Evolutionary conservation across 108 stramenopile species (phyloP).

Genomic region (Cyclostephanos tholiformis): DNA sequence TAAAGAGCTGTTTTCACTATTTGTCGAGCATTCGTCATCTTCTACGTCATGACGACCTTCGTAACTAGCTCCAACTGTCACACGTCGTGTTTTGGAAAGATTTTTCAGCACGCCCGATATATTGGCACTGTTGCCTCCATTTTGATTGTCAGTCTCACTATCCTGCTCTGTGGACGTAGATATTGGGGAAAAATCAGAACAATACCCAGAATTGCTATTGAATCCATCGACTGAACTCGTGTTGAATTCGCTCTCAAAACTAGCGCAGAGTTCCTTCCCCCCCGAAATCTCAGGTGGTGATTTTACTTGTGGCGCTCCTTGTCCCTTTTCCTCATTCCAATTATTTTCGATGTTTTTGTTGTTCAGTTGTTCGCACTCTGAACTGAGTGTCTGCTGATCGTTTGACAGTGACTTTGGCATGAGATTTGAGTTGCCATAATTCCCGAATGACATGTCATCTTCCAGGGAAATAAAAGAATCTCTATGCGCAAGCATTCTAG

Average conservation of each 20-base stretch:
- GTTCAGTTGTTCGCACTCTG: background rate
- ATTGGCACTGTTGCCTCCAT: background rate
- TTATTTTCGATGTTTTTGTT: background rate
- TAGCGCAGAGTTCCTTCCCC: conserved; percentile 14
- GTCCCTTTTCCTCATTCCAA: background rate
- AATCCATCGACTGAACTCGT: conserved; percentile 27
- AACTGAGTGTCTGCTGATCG: background rate
- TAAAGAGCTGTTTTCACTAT: conserved; percentile 1
- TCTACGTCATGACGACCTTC: conserved; percentile 2
- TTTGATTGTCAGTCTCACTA: conserved; percentile 1
- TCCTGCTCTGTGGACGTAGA: conserved; percentile 24
- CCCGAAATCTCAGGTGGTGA: conserved; percentile 7
- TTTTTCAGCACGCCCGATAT: conserved; percentile 28
- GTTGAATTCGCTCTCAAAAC: conserved; percentile 37
- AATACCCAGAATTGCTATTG: conserved; percentile 7
- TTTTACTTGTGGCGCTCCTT: background rate
- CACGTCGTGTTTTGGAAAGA: conserved; percentile 15
- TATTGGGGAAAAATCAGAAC: conserved; percentile 27
- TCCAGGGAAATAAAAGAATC: conserved; percentile 26
- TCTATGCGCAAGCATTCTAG: conserved; percentile 12
- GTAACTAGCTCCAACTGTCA: background rate
- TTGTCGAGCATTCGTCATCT: conserved; percentile 30
- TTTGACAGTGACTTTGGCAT: background rate
- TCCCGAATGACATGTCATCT: conserved; percentile 12
- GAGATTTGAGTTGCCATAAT: background rate